Conservation (phyloP, 768 basidiomycete species). For the Hirschioporus abietinus region DNA sequence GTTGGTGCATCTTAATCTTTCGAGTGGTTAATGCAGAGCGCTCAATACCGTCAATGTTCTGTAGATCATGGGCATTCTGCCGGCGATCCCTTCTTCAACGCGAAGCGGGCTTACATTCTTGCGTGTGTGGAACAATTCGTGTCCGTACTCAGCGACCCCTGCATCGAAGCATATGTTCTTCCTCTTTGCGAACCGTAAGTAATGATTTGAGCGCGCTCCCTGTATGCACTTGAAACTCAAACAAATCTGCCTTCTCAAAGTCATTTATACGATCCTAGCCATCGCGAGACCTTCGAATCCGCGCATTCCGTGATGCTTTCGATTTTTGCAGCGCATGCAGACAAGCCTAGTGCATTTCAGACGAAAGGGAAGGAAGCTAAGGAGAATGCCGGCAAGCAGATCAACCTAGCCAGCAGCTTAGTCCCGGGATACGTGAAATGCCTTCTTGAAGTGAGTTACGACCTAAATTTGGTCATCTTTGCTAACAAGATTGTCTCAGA, state of each 20-base stretch:
- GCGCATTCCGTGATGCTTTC: conserved; percentile 81
- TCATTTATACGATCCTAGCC: conserved; percentile 47
- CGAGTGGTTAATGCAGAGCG: background rate
- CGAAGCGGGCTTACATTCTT: conserved; percentile 56
- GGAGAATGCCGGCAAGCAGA: conserved; percentile 19
- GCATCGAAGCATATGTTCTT: conserved; percentile 51
- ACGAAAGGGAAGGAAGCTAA: conserved; percentile 12
- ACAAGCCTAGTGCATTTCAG: conserved; percentile 22
- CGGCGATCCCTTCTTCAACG: conserved; percentile 16
- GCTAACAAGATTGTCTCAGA: conserved; percentile 34
- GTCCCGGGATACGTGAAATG: conserved; percentile 71
- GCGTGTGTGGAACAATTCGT: conserved; percentile 78
- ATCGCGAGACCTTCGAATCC: conserved; percentile 80
- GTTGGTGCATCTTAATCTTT: background rate
- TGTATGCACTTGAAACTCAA: background rate
- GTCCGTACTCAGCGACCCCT: conserved; percentile 47
- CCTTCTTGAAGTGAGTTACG: conserved; percentile 56
- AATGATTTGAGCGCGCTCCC: conserved; percentile 9
- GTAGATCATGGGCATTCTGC: background rate
- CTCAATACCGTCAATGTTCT: background rate
- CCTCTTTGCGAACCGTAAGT: conserved; percentile 63
- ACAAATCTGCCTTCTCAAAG: conserved; percentile 28
- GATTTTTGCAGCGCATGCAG: conserved; percentile 59
- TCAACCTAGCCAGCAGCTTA: conserved; percentile 46
- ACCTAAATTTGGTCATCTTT: conserved; percentile 2